phyloP scores from a whole-genome alignment of 352 stramenopile species.

The Pilasporangium apinafurcum region DNA sequence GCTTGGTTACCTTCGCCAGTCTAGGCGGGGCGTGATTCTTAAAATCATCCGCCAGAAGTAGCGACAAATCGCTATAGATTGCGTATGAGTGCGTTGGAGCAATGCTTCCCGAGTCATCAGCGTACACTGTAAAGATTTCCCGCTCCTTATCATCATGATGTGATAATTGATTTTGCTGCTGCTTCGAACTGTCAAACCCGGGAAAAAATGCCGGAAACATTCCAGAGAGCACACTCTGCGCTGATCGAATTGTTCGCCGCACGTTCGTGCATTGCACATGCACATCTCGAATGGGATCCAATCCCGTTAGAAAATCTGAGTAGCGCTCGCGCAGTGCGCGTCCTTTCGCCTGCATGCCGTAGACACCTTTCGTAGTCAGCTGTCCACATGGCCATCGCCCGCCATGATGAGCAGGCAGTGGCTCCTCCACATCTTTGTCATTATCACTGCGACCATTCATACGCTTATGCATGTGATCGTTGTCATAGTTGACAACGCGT shows the following conservation, averaged over 20 bases:
- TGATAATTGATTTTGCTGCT: not conserved
- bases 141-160: not conserved
- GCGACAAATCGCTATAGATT: constrained; percentile 42
- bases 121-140: constrained; percentile 28
- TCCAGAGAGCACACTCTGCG: constrained; percentile 58
- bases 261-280: constrained; percentile 81
- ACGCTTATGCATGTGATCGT: not conserved
- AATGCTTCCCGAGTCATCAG: constrained; percentile 39
- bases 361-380: constrained; percentile 57
- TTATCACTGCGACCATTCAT: not conserved
- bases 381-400: constrained; percentile 70
- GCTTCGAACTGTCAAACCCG: constrained; percentile 6
- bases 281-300: constrained; percentile 30
- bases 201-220: constrained; percentile 55
- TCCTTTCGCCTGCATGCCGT: constrained; percentile 56
- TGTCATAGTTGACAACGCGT: constrained; percentile 21
- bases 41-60: constrained; percentile 44
- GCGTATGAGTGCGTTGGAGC: constrained; percentile 63
- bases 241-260: constrained; percentile 58
- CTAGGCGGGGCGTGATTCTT: constrained; percentile 32
- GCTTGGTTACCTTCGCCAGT: constrained; percentile 24
- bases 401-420: constrained; percentile 40
- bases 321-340: constrained; percentile 36
- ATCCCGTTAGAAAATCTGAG: constrained; percentile 17
- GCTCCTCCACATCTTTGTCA: constrained; percentile 5